A percentile compares a stretch with the other conserved stretches of the same genome.
These are phyloP conservation scores for Gleditsia sinensis DNA, from an alignment of 306 rosid genomes.

Conservation along the genomic window DNA sequence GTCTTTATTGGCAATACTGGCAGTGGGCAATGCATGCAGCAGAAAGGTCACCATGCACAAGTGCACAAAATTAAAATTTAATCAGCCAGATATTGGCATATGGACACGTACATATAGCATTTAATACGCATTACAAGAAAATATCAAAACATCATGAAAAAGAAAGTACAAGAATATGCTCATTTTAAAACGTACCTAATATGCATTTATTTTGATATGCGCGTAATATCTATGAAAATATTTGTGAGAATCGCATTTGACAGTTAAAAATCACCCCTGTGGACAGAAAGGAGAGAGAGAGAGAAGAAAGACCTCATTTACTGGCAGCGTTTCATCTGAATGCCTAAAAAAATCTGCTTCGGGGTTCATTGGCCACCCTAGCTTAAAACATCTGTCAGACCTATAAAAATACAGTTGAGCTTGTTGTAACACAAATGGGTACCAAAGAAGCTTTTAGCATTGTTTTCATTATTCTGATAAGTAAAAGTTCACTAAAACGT, in stretches of 20 bases:
- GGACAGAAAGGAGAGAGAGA: conserved; percentile 8
- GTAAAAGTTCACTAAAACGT: conserved; percentile 18
- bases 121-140: background rate
- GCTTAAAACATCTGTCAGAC: conserved; percentile 77
- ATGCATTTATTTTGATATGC: background rate
- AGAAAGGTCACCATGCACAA: background rate
- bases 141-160: background rate
- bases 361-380: conserved; percentile 82
- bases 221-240: background rate
- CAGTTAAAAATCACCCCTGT: conserved; percentile 8
- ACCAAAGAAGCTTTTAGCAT: background rate
- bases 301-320: conserved; percentile 52
- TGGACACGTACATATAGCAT: background rate
- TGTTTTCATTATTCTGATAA: conserved; percentile 8
- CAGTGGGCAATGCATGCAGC: background rate
- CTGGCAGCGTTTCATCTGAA: conserved; percentile 52
- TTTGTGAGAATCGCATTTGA: conserved; percentile 24
- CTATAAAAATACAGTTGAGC: conserved; percentile 48
- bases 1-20: background rate
- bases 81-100: background rate
- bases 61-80: background rate
- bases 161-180: background rate
- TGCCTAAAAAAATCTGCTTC: conserved; percentile 79
- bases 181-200: conserved; percentile 1
- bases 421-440: conserved; percentile 18